Evolutionary conservation across 116 monocot species (phyloP).

Genomic region (Cymodocea nodosa): DNA sequence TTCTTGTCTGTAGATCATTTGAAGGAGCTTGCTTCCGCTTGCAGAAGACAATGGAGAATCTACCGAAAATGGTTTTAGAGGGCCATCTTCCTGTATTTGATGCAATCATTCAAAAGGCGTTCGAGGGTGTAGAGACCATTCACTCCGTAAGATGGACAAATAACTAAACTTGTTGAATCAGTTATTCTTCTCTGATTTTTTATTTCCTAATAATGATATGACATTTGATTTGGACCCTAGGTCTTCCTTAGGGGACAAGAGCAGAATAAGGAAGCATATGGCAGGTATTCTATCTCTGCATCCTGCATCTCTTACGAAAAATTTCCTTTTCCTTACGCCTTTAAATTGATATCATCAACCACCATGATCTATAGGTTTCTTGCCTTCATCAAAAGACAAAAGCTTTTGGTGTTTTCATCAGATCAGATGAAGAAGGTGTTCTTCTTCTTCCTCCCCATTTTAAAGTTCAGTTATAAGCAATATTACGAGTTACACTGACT

Average conservation of each 20-base stretch:
- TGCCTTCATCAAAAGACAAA: slow-evolving; percentile 51
- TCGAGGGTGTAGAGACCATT: slow-evolving; percentile 50
- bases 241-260: slow-evolving; percentile 41
- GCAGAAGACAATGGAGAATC: slow-evolving; percentile 42
- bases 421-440: slow-evolving; percentile 73
- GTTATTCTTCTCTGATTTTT: slow-evolving; percentile 1
- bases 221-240: slow-evolving; percentile 15
- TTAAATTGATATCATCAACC: neutral
- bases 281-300: slow-evolving; percentile 38
- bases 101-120: slow-evolving; percentile 59
- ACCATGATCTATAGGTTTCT: slow-evolving; percentile 42
- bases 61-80: slow-evolving; percentile 48
- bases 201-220: neutral
- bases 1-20: slow-evolving; percentile 51
- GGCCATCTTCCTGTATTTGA: slow-evolving; percentile 36
- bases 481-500: neutral
- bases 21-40: slow-evolving; percentile 51
- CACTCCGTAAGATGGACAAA: slow-evolving; percentile 51
- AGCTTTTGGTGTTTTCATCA: slow-evolving; percentile 32
- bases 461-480: neutral
- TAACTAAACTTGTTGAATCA: neutral
- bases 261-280: slow-evolving; percentile 41
- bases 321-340: neutral
- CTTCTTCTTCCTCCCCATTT: neutral
- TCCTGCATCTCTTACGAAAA: neutral